Base-by-base conservation (phyloP, 495 filamentous ascomycete species). In the Schizothecium vesticola region DNA sequence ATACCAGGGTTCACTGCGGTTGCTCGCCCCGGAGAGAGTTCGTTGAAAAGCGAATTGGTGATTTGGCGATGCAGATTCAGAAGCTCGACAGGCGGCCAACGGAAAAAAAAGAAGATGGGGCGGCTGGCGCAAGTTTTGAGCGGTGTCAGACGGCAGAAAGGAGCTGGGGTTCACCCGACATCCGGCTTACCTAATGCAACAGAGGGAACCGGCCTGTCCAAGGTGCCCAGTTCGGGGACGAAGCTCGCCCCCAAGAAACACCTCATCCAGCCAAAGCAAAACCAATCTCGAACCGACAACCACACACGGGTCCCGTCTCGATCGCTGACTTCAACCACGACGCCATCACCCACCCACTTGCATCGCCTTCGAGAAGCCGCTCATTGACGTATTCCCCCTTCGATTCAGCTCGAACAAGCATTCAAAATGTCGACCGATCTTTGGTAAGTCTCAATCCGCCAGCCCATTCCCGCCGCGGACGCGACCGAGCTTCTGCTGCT, bases 381-480 rank as follows among this genome's bases (percentile, higher is more conserved):
- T 71, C 51, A 29, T 25, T 62, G 56, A 68, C 70, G 64, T 63
- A 51, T 61, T 60, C 64, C 70, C 76, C 70, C 71, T 68, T 71
- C 75, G 75, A 74, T 71, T 75, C 72, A 66, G 71, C 57, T 67
- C 19, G 25, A 21, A 51, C 62, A 67, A 67, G 71, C 72, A 72
- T 71, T 73, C 79, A 81, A 72, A 77, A 84, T 81, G 79, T 55
- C 79, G 67, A 51, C 43, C 43, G 79, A 80, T 70, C 73, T 72
- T 73, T 80, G 78, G 75, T 80, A 79, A 77, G 78, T 74, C 68
- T 61, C 66, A 67, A 59, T 66, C 70, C 72, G 73, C 76, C 73
- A 73, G 69, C 9, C 36, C 56, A 73, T 70, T 59, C 26, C 57
- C 57, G n/a, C 28, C 31, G 67, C 56, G 59, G 64, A 60, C 71